A percentile compares a stretch with the other conserved stretches of the same genome.
These are phyloP conservation scores for Achlya hypogyna DNA, from an alignment of 352 stramenopile species.

Conservation along the genomic window DNA sequence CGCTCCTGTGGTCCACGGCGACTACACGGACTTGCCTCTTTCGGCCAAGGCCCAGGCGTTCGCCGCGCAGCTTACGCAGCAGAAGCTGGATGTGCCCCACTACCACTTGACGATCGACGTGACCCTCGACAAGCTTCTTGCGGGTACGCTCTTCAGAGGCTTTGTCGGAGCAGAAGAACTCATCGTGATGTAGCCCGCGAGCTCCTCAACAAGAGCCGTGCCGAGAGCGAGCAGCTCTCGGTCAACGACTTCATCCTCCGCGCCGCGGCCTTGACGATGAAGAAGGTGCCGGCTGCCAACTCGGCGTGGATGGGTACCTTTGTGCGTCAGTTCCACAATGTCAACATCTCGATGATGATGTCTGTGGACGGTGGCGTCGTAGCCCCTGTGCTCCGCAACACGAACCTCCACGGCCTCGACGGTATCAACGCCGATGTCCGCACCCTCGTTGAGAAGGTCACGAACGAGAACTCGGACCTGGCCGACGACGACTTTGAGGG, in stretches of 20 bases:
- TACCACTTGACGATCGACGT: constrained; percentile 96
- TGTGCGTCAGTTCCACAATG: constrained; percentile 92
- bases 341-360: constrained; percentile 91
- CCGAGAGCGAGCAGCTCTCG: constrained; percentile 88
- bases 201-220: constrained; percentile 84
- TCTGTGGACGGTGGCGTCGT: constrained; percentile 81
- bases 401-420: constrained; percentile 82
- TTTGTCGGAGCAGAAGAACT: constrained; percentile 66
- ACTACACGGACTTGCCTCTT: constrained; percentile 91
- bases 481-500: constrained; percentile 46
- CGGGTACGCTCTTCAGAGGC: constrained; percentile 55
- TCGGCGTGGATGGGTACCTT: constrained; percentile 83
- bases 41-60: constrained; percentile 63
- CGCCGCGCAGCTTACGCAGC: constrained; percentile 84
- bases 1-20: constrained; percentile 34
- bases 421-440: constrained; percentile 87
- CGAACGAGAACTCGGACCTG: constrained; percentile 28
- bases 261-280: constrained; percentile 90
- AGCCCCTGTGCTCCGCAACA: constrained; percentile 92
- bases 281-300: constrained; percentile 92
- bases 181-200: constrained; percentile 56
- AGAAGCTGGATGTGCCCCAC: constrained; percentile 93
- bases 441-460: constrained; percentile 40
- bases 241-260: constrained; percentile 99
- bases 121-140: constrained; percentile 86